Evolutionary conservation across 2,329 filamentous ascomycete species (phyloP).

Genomic region (Fusarium austroafricanum): DNA sequence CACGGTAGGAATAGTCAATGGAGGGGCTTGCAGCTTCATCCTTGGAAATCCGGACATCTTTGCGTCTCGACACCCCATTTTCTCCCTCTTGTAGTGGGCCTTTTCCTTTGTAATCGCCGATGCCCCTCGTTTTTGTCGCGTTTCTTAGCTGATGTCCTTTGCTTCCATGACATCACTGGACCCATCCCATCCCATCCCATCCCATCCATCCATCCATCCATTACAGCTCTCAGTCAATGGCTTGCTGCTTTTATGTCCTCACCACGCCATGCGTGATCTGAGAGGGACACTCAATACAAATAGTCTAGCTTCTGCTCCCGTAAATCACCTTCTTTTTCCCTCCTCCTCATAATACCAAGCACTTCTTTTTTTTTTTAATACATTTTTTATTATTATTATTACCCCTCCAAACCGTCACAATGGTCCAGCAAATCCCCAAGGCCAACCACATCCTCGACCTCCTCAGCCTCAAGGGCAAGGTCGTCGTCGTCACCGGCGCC

Average conservation of each 20-base stretch:
- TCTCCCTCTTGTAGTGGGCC: constrained; percentile 2
- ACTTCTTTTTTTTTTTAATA: too few species aligned
- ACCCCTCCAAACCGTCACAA: constrained; percentile 44
- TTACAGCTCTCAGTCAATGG: neutral
- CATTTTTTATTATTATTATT: neutral
- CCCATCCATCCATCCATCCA: too few species aligned
- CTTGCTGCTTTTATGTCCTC: constrained; percentile 9
- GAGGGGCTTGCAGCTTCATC: constrained; percentile 15
- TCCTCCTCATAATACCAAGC: constrained; percentile 4
- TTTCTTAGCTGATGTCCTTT: neutral
- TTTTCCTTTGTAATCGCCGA: constrained; percentile 29
- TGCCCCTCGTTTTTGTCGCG: neutral
- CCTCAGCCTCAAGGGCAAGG: constrained; percentile 79
- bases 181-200: too few species aligned
- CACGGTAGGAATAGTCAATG: neutral
- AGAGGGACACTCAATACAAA: constrained; percentile 20
- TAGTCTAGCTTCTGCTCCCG: constrained; percentile 21
- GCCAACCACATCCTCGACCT: constrained; percentile 71
- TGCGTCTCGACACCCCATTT: neutral
- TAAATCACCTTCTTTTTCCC: neutral
- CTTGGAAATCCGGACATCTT: constrained; percentile 5
- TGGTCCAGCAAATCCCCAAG: constrained; percentile 69
- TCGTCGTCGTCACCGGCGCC: constrained; percentile 76
- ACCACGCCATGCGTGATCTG: constrained; percentile 21
- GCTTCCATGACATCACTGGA: constrained; percentile 45